Evolutionary conservation across 257 asterid genomes (phyloP).

Genomic region (Penstemon newberryi): DNA sequence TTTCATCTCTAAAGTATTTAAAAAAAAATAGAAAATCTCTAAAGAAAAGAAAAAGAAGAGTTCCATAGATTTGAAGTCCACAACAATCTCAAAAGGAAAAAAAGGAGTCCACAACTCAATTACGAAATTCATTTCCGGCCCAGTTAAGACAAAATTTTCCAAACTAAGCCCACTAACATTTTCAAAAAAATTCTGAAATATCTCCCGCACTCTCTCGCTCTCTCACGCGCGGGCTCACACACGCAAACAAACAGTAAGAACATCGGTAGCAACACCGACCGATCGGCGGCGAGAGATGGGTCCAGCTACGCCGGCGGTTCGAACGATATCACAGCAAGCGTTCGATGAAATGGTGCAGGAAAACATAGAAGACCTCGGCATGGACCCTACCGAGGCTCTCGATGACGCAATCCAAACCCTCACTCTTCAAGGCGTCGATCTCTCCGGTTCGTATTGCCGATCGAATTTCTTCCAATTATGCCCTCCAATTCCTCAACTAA

Average conservation of each 20-base stretch:
- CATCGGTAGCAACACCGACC: background rate
- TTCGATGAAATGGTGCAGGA: conserved; percentile 92
- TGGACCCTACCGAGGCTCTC: conserved; percentile 91
- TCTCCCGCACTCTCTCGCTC: conserved; percentile 23
- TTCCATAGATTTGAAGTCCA: no score
- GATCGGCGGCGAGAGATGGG: conserved; percentile 53
- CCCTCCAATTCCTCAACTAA: background rate
- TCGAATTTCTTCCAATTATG: background rate
- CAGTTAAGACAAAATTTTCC: conserved; percentile 15
- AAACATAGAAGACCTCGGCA: conserved; percentile 83
- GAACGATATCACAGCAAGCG: conserved; percentile 78
- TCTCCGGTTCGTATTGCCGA: conserved; percentile 50
- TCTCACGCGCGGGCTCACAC: background rate
- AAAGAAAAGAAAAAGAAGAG: no score
- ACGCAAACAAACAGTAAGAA: background rate
- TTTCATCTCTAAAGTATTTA: no score
- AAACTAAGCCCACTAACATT: background rate
- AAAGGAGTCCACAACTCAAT: no score
- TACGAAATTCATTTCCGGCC: no score
- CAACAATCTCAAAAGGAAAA: no score
- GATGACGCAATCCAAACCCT: conserved; percentile 88
- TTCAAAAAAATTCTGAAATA: background rate
- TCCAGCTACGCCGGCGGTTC: conserved; percentile 55
- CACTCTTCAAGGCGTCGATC: conserved; percentile 91
- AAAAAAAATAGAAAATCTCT: no score